Evolutionary conservation across 495 filamentous ascomycete genomes (phyloP).

Genomic region (Cladorrhinum samala): DNA sequence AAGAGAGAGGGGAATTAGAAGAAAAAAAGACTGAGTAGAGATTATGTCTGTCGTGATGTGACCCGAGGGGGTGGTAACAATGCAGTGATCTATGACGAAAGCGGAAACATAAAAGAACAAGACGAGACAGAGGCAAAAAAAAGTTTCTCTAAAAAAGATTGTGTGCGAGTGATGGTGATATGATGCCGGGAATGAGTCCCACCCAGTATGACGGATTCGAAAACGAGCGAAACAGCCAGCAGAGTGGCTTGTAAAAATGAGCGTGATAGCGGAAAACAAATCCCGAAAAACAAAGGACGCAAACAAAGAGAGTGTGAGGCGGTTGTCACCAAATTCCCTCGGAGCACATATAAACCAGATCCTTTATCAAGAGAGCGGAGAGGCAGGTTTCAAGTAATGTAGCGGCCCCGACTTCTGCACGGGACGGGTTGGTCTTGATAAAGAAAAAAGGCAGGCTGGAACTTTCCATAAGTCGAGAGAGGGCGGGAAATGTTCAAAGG

Average conservation of each 20-base stretch:
- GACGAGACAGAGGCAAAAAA: neutral
- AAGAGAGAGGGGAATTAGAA: slow-evolving; percentile 16
- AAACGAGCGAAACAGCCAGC: neutral
- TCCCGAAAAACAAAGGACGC: neutral
- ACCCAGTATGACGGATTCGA: slow-evolving; percentile 13
- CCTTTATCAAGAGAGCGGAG: too few species aligned
- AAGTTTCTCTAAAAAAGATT: too few species aligned
- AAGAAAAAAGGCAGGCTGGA: slow-evolving; percentile 20
- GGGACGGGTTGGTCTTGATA: too few species aligned
- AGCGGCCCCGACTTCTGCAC: too few species aligned
- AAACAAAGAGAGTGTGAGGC: neutral
- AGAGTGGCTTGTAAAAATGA: neutral
- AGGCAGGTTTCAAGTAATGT: too few species aligned
- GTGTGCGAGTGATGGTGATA: too few species aligned
- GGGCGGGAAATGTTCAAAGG: slow-evolving; percentile 15
- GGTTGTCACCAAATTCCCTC: too few species aligned
- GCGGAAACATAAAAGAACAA: neutral
- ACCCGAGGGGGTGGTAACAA: neutral
- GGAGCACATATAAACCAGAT: too few species aligned
- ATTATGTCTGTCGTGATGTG: neutral
- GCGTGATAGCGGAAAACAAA: neutral
- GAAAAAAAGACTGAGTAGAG: too few species aligned
- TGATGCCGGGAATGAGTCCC: too few species aligned
- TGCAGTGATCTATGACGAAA: neutral
- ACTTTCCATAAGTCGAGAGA: slow-evolving; percentile 4